Base-by-base conservation (phyloP, 192 early-diverging fungal genomes). In the Neocallimastix lanati region DNA sequence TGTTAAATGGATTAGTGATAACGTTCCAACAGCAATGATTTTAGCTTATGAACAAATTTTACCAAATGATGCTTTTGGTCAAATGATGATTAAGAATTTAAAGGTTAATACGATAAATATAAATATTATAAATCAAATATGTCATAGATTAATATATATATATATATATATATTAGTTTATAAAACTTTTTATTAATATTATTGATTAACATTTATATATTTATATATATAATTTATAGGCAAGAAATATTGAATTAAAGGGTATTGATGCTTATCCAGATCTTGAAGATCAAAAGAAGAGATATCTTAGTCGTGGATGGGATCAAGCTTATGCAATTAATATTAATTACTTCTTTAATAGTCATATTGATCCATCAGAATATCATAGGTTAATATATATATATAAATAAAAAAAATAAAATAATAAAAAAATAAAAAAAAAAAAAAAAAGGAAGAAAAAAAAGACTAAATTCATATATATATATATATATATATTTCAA, bases 31-130 rank as follows among this genome's bases (percentile, higher is more conserved):
- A 21, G 83, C 90, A 7, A 40, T 91, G 21, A 93, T 97, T 80
- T 81, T 95, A 18, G 86, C 92, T 6, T 99, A 96, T 83, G 97
- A 99, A 80, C 96, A 96, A 85, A 95, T 99, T 79, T 83, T 89
- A 28, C 97, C 97, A 0, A 81, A 91, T 77, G 96, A 99, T 83
- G 84, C 92, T 13, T 99, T 99, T 88, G 97, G 97, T 2, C 82
- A 86, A 58, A 93, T 92, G 85, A 99, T 99, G 97, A 82, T 97
- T 15, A 88, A 90, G 25, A 99, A 98, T 78, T 85, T 99, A 37
- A 84, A 89, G 80, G 87, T 88, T 85, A 29, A 83, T n/a, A n/a
- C n/a, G n/a, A n/a, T n/a, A n/a, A n/a, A n/a, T n/a, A n/a, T n/a
- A n/a, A n/a, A n/a, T n/a, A n/a, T n/a, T n/a, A n/a, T n/a, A n/a